Base-by-base conservation (phyloP, 164 flowering plant species). In the Aristolochia californica region DNA sequence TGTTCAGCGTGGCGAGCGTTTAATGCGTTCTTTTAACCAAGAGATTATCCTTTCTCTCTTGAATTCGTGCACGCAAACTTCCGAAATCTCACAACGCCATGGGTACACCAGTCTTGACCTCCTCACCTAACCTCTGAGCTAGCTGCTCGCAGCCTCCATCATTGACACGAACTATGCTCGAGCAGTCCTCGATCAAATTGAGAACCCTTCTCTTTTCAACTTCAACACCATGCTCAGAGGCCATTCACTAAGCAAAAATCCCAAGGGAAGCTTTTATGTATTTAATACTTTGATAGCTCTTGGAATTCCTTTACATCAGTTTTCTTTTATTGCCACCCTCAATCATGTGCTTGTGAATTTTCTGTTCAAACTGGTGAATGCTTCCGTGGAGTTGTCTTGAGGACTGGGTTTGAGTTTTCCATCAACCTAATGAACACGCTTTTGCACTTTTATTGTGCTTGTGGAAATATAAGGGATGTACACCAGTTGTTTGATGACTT, bases 401-500 rank as follows among this genome's bases (percentile, higher is more conserved):
- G 11, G 23, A 45, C 53, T 28, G 61, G 61, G 22, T 58, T 45
- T 45, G 61, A 16, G 53, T 45, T 57, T 23, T 57, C 22, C 25
- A 17, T 21, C 9, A 57, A 47, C 45, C 53, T 22, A 22, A 45
- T 17, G n/a, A 25, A 16, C 27, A 27, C 26, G 17, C 44, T 38
- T 0, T 22, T 57, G 30, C 34, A 45, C 16, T 63, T 75, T n/a
- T 78, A 77, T 18, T 43, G 72, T 58, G 62, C 45, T 23, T 70
- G 77, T 62, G 62, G 69, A 15, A 72, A 65, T 55, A 57, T 72
- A 51, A 40, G 43, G 5, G 70, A 70, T 59, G 82, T 75, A 45
- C 80, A 62, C 50, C 70, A 73, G 55, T 5, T 77, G 70, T 78
- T 79, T 60, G 81, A 79, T 67, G 83, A 77, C 34, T 43, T 64